A percentile compares a stretch with the other conserved stretches of the same genome.
These are phyloP conservation scores for Biscogniauxia marginata DNA, from an alignment of 2,329 filamentous ascomycete genomes.

Conservation along the genomic window DNA sequence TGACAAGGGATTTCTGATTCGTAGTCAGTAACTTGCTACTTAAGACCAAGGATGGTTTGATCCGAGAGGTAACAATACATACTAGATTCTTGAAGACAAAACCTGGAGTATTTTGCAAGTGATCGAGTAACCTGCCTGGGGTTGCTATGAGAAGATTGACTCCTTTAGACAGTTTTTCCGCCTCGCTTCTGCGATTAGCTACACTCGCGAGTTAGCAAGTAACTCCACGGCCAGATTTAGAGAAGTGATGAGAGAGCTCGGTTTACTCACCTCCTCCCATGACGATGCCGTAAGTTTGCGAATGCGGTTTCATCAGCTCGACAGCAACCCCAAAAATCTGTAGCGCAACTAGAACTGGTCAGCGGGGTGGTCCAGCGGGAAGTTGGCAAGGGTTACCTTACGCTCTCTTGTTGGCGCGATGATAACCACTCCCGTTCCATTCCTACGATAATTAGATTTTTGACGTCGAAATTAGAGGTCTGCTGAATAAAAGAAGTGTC, in stretches of 20 bases:
- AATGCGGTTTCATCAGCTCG: slow-evolving; percentile 86
- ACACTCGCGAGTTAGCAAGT: background rate
- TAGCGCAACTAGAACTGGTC: slow-evolving; percentile 59
- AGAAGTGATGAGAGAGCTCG: background rate
- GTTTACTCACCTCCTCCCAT: slow-evolving; percentile 69
- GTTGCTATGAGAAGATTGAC: slow-evolving; percentile 95
- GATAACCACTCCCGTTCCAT: slow-evolving; percentile 88
- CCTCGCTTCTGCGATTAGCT: slow-evolving; percentile 85
- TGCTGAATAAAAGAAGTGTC: no score
- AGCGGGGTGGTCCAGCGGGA: background rate
- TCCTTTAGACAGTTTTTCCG: slow-evolving; percentile 90
- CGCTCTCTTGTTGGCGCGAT: slow-evolving; percentile 87
- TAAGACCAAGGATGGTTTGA: background rate
- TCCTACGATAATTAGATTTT: no score
- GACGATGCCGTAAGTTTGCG: slow-evolving; percentile 91
- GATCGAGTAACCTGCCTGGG: slow-evolving; percentile 87
- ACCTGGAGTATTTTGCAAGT: slow-evolving; percentile 85
- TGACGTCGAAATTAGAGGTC: no score
- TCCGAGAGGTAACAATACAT: background rate
- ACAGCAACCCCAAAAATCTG: slow-evolving; percentile 95
- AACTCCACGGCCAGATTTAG: no score
- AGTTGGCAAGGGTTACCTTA: background rate
- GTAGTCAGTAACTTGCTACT: slow-evolving; percentile 71
- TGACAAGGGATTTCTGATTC: slow-evolving; percentile 73
- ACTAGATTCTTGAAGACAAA: slow-evolving; percentile 54